Evolutionary conservation across 2,329 filamentous ascomycete genomes (phyloP).

Genomic region (Diaporthe aspalathi): DNA sequence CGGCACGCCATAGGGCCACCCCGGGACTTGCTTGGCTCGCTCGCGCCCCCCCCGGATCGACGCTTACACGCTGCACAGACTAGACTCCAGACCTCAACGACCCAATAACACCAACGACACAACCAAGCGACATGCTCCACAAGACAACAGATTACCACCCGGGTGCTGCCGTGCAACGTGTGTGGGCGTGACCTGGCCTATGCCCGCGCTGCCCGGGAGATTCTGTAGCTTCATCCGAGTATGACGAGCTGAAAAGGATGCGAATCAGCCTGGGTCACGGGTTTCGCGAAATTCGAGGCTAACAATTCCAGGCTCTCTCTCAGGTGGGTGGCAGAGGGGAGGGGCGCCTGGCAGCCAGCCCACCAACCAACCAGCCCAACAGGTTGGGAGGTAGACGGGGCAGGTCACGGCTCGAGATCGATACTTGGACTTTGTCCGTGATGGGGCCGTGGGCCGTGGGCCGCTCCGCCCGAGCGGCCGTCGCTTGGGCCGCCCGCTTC

Average conservation of each 20-base stretch:
- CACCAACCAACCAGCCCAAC: background rate
- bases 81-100: background rate
- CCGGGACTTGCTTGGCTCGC: slow-evolving; percentile 20
- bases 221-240: background rate
- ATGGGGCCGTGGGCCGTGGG: background rate
- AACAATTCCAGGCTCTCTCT: background rate
- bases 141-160: background rate
- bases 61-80: background rate
- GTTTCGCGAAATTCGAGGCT: slow-evolving; percentile 1
- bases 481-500: background rate
- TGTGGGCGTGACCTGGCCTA: background rate
- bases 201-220: background rate
- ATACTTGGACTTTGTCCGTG: background rate
- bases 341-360: background rate
- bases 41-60: slow-evolving; percentile 13
- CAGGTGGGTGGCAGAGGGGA: background rate
- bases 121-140: slow-evolving; percentile 2
- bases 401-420: background rate
- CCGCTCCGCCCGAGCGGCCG: slow-evolving; percentile 5
- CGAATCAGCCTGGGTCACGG: background rate
- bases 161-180: slow-evolving; percentile 16
- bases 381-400: background rate
- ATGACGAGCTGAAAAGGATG: slow-evolving; percentile 22
- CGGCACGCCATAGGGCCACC: background rate
- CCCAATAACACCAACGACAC: background rate